phyloP scores from a whole-genome alignment of 2,329 filamentous ascomycete species.

The Kalaharituber pfeilii region DNA sequence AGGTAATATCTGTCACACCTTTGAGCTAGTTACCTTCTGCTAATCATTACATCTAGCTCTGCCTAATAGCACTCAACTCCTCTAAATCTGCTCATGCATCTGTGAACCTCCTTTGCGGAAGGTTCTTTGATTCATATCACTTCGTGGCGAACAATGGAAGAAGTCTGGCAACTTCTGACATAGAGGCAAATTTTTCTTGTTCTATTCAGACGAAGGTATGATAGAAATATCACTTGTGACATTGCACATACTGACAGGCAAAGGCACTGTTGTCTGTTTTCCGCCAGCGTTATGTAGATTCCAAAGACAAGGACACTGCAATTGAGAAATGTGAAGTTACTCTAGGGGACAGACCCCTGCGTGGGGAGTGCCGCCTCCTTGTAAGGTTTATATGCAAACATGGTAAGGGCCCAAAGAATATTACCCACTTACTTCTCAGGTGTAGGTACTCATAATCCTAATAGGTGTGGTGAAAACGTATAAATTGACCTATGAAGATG shows the following conservation, averaged over 20 bases:
- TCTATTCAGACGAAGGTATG: slow-evolving; percentile 29
- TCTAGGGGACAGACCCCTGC: slow-evolving; percentile 32
- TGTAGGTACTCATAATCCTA: slow-evolving; percentile 11
- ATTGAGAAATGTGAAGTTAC: slow-evolving; percentile 37
- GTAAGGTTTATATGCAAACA: slow-evolving; percentile 36
- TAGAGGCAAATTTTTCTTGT: slow-evolving; percentile 35
- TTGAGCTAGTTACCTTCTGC: neutral
- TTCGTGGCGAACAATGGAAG: slow-evolving; percentile 26
- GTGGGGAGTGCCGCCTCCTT: slow-evolving; percentile 35
- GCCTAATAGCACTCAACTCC: slow-evolving; percentile 35
- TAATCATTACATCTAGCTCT: slow-evolving; percentile 25
- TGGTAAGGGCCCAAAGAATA: slow-evolving; percentile 21
- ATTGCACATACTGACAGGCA: neutral
- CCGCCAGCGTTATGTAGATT: slow-evolving; percentile 33
- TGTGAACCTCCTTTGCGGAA: slow-evolving; percentile 30
- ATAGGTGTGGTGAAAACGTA: slow-evolving; percentile 35
- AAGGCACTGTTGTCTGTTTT: slow-evolving; percentile 34
- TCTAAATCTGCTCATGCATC: slow-evolving; percentile 37
- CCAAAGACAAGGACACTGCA: slow-evolving; percentile 31
- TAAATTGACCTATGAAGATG: slow-evolving; percentile 37
- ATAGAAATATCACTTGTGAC: too few species aligned
- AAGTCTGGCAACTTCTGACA: too few species aligned
- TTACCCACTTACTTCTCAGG: neutral
- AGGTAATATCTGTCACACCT: slow-evolving; percentile 24
- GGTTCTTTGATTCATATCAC: slow-evolving; percentile 34